Percentiles rank a stretch among this genome's conserved stretches.
These are phyloP conservation scores for Silene noctiflora DNA, from an alignment of 179 eudicot species.

Conservation along the genomic window DNA sequence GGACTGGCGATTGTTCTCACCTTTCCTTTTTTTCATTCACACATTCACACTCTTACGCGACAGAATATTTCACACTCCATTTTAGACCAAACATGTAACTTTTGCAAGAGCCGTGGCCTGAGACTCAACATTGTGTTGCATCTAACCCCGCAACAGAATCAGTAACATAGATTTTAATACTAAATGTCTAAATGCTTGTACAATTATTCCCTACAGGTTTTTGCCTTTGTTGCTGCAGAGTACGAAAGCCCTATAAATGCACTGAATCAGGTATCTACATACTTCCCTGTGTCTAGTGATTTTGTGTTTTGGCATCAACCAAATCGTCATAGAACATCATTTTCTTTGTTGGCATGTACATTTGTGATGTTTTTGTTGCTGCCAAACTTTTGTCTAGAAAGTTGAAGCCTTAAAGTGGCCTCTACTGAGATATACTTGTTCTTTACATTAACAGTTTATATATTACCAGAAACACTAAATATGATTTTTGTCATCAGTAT, in stretches of 20 bases:
- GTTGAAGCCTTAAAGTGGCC: too few species aligned
- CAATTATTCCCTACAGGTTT: conserved; percentile 55
- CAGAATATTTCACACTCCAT: background rate
- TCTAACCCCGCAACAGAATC: background rate
- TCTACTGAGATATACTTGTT: too few species aligned
- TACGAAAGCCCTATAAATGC: conserved; percentile 71
- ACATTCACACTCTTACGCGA: background rate
- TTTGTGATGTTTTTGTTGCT: too few species aligned
- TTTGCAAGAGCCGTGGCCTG: background rate
- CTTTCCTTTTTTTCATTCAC: background rate
- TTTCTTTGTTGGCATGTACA: too few species aligned
- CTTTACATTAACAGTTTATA: too few species aligned
- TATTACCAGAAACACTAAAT: too few species aligned
- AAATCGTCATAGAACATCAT: too few species aligned
- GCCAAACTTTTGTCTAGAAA: too few species aligned
- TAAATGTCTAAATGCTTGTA: conserved; percentile 9
- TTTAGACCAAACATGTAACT: background rate
- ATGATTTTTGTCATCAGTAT: too few species aligned
- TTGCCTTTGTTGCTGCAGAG: conserved; percentile 96
- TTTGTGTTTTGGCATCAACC: too few species aligned
- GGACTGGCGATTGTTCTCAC: background rate
- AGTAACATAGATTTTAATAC: background rate
- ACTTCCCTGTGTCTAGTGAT: background rate
- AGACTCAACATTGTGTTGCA: background rate
- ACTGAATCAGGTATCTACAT: conserved; percentile 66